Evolutionary conservation across 257 asterid genomes (phyloP).

Genomic region (Solanum medicagineum): DNA sequence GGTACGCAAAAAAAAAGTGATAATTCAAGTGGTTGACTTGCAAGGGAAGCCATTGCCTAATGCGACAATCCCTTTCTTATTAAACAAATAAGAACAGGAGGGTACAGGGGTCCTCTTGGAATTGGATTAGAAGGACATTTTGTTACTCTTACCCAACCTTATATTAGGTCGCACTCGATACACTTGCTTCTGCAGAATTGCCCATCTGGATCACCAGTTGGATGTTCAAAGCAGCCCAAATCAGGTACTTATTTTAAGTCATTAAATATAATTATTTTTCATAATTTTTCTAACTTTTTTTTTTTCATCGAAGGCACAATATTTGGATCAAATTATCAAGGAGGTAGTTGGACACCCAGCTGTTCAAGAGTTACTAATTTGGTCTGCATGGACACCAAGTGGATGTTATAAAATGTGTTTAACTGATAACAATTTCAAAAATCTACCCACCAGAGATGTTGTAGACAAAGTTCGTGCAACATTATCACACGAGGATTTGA

Average conservation of each 20-base stretch:
- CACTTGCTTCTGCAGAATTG: conserved; percentile 29
- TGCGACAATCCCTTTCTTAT: conserved; percentile 2
- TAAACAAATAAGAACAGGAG: conserved; percentile 19
- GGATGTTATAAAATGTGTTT: conserved; percentile 58
- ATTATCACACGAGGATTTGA: not conserved
- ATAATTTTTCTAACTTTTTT: too few species aligned
- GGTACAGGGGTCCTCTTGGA: conserved; percentile 22
- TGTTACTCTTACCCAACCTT: conserved; percentile 25
- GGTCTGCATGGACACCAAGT: conserved; percentile 43
- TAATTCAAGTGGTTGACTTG: conserved; percentile 8
- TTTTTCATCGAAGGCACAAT: conserved; percentile 4
- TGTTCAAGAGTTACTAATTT: conserved; percentile 28
- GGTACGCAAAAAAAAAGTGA: conserved; percentile 15
- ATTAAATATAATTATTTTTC: too few species aligned
- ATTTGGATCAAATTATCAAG: conserved; percentile 29
- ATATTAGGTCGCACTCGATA: conserved; percentile 37
- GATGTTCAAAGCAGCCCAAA: conserved; percentile 23
- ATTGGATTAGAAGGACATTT: conserved; percentile 30
- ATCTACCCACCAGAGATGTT: conserved; percentile 41
- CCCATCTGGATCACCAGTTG: conserved; percentile 68
- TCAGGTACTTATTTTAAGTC: conserved; percentile 6
- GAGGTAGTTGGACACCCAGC: conserved; percentile 32
- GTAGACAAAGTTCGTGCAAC: conserved; percentile 19
- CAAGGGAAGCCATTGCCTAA: conserved; percentile 6
- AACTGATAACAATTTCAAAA: conserved; percentile 38